These are phyloP conservation scores for Myxozyma udenii DNA, from an alignment of 805 yeast species.

Conservation along the genomic window DNA sequence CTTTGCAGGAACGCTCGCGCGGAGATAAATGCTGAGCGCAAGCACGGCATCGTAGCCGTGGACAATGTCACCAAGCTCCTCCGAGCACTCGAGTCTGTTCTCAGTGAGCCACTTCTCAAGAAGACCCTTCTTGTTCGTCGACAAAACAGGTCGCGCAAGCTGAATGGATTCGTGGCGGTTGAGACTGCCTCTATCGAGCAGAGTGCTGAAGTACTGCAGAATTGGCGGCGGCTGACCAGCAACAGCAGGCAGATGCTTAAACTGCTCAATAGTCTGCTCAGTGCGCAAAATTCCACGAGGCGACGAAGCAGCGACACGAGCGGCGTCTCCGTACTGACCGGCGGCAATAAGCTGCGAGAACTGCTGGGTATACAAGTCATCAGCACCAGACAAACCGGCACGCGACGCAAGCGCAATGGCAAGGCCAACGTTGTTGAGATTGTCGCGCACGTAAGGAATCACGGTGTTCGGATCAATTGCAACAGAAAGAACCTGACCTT, in stretches of 20 bases:
- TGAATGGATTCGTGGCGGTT: slow-evolving; percentile 92
- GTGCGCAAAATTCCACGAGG: slow-evolving; percentile 78
- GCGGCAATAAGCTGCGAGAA: slow-evolving; percentile 77
- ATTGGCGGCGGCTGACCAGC: slow-evolving; percentile 96
- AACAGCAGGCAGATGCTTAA: slow-evolving; percentile 83
- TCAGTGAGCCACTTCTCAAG: slow-evolving; percentile 96
- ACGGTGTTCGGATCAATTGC: slow-evolving; percentile 80
- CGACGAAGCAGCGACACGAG: slow-evolving; percentile 94
- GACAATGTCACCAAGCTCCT: slow-evolving; percentile 94
- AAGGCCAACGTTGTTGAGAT: slow-evolving; percentile 77
- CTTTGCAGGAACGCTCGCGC: slow-evolving; percentile 78
- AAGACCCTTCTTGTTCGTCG: slow-evolving; percentile 88
- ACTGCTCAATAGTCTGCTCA: slow-evolving; percentile 86
- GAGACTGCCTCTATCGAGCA: slow-evolving; percentile 87
- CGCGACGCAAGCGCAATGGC: slow-evolving; percentile 88
- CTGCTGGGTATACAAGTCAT: slow-evolving; percentile 83
- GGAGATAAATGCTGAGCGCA: slow-evolving; percentile 86
- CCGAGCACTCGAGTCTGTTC: slow-evolving; percentile 91
- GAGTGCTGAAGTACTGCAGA: slow-evolving; percentile 83
- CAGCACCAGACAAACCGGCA: slow-evolving; percentile 98
- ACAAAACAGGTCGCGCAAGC: slow-evolving; percentile 90
- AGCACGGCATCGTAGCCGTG: slow-evolving; percentile 81
- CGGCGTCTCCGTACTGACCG: slow-evolving; percentile 90
- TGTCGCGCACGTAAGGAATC: slow-evolving; percentile 83
- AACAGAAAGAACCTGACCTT: slow-evolving; percentile 92